A percentile compares a stretch with the other conserved stretches of the same genome.
Conservation (phyloP, 495 filamentous ascomycete species). For the Apiosordaria backusii region DNA sequence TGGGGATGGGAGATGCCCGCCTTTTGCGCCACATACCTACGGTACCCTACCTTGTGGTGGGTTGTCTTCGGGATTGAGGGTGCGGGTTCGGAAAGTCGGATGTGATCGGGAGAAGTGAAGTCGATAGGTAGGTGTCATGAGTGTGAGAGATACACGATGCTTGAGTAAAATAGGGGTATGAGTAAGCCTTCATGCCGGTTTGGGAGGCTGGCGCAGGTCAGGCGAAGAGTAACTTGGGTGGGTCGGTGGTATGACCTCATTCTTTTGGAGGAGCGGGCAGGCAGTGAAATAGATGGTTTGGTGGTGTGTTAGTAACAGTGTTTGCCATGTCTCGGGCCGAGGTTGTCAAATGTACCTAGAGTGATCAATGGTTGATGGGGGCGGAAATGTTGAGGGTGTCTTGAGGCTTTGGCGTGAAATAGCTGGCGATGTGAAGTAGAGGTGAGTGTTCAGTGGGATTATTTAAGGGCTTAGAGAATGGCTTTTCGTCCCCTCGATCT, state of each 20-base stretch:
- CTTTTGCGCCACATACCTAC: background rate
- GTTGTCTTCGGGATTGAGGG: background rate
- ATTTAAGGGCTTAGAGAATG: too few relatives aligned
- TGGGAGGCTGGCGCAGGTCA: background rate
- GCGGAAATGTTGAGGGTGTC: background rate
- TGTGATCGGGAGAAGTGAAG: background rate
- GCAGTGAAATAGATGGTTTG: background rate
- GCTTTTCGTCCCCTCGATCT: background rate
- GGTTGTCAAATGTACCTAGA: conserved; percentile 4
- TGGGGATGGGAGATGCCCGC: background rate
- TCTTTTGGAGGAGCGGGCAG: background rate
- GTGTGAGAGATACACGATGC: background rate
- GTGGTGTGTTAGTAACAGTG: background rate
- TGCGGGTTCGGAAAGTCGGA: background rate
- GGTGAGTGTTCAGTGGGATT: background rate
- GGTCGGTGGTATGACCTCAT: background rate
- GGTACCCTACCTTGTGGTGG: too few relatives aligned
- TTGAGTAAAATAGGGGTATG: background rate
- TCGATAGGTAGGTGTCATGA: background rate
- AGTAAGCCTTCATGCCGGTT: background rate
- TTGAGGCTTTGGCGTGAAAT: background rate
- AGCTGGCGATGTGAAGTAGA: background rate
- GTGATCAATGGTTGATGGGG: background rate
- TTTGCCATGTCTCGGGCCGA: background rate
- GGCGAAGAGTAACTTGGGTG: too few relatives aligned